Base-by-base conservation (phyloP, 2,329 filamentous ascomycete species). In the Penicillium nordicum region DNA sequence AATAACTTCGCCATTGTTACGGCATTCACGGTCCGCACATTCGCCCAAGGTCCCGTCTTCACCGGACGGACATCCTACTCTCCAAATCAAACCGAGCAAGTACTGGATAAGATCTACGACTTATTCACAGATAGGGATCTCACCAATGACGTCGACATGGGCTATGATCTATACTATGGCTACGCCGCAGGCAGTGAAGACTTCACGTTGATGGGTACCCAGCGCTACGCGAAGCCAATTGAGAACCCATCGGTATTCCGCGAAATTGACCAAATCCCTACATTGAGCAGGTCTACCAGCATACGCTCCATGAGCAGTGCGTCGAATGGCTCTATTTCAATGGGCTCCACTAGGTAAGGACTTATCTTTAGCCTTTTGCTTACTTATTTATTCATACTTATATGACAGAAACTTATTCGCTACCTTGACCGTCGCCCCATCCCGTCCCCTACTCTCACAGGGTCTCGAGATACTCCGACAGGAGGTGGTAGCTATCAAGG, bases 1-100 rank as follows among this genome's bases (percentile, higher is more conserved):
- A 74, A 72, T 60, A 76, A 75, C 55, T 76, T 76, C 42, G 74
- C 72, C 7, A 66, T 77, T 18, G 66, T 76, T 5, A 76, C 71
- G 16, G 43, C 55, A 14, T 69, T 71, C 41, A 70, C 72, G 21
- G 63, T 78, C 25, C 61, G 65, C 5, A 72, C 76, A 0, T 71
- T 72, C 32, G 53, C 67, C 3, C 72, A 68, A 41, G 72, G 69
- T n/a, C 43, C 67, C 7, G 62, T 76, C 40, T 76, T 72, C 69
- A 72, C 68, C n/a, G 68, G 70, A 5, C 36, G 53, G 11, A 63
- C 57, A 23, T 47, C 53, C 14, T 72, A 67, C 47, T 18, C 44
- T 12, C 18, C 32, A 10, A 53, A 57, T 27, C 40, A 57, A 7
- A 50, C 37, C 1, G 40, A 49, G n/a, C 38, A 45, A 36, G 52